A percentile compares a stretch with the other conserved stretches of the same genome.
Conservation (phyloP, 805 yeast genomes). For the Torulaspora maleeae region DNA sequence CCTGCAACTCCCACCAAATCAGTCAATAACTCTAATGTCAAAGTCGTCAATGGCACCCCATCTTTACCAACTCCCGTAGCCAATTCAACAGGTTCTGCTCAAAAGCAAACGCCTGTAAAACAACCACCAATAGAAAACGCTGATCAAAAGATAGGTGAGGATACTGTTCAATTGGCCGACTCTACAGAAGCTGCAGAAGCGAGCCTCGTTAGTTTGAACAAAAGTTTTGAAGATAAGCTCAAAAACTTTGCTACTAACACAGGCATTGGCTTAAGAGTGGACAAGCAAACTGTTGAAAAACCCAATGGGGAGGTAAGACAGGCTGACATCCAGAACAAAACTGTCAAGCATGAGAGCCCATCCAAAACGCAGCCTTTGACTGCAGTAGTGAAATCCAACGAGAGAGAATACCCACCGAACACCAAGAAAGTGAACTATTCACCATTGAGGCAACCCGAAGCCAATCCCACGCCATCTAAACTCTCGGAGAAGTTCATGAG, state of each 20-base stretch:
- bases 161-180: neutral
- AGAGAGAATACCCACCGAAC: neutral
- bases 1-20: conserved; percentile 6
- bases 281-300: conserved; percentile 1
- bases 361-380: neutral
- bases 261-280: conserved; percentile 21
- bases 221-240: conserved; percentile 20
- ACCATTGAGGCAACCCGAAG: conserved; percentile 5
- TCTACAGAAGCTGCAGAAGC: neutral
- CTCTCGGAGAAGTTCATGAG: conserved; percentile 14
- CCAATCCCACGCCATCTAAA: conserved; percentile 13
- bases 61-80: conserved; percentile 6
- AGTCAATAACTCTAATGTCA: neutral
- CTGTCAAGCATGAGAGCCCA: neutral
- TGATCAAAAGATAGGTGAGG: neutral
- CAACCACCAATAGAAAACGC: neutral
- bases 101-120: neutral
- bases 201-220: conserved; percentile 3
- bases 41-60: conserved; percentile 4
- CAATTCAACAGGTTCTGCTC: neutral
- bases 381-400: neutral
- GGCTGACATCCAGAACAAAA: neutral
- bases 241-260: conserved; percentile 16
- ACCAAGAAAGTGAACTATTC: conserved; percentile 6
- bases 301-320: neutral